Evolutionary conservation across 2,329 filamentous ascomycete genomes (phyloP), one percentile per base, ranked within the genome.

Genomic region (Cryphonectria japonica): DNA sequence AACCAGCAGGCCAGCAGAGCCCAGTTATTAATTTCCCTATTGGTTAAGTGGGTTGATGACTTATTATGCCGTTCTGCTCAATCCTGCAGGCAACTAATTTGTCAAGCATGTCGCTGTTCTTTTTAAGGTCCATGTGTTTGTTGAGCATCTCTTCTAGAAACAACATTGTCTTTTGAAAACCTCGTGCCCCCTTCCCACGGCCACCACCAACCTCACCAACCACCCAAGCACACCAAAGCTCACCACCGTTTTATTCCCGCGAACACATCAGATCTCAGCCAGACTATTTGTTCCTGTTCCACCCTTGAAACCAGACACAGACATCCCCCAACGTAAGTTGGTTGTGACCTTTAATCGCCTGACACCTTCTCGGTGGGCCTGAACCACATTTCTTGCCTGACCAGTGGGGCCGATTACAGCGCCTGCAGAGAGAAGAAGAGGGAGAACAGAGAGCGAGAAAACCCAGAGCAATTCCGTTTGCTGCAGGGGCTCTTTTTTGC

Each of bases 311-410:
- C 22, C 32, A 16, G 9, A 60, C 29, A 29, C 16, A 8, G 29
- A 2, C 22, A 19, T 60, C 19, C 4, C 29, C 57, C 14, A 37
- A 16, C 32, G 32, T 19, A 14, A 11, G 19, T 34, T n/a, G 32
- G 34, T n/a, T 22, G 59, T 37, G 32, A 39, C 59, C 59, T 19
- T 37, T 19, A 19, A 37, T 39, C 16, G 32, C 59, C 43, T 65
- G 63, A 52, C 29, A 32, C 6, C 29, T 52, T 52, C 43, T 37
- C 16, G 41, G 63, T 52, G 63, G 63, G 29, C 39, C 32, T 52
- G 63, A 26, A 43, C 63, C 41, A 65, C 63, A 65, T 65, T 65
- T 65, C 41, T 65, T 26, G 63, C 63, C 63, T 52, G 39, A 52
- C 41, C 41, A 8, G 63, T 34, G 41, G 63, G 63, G 63, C 63